Base-by-base conservation (phyloP, 495 filamentous ascomycete genomes). In the Friedmanniomyces simplex region DNA sequence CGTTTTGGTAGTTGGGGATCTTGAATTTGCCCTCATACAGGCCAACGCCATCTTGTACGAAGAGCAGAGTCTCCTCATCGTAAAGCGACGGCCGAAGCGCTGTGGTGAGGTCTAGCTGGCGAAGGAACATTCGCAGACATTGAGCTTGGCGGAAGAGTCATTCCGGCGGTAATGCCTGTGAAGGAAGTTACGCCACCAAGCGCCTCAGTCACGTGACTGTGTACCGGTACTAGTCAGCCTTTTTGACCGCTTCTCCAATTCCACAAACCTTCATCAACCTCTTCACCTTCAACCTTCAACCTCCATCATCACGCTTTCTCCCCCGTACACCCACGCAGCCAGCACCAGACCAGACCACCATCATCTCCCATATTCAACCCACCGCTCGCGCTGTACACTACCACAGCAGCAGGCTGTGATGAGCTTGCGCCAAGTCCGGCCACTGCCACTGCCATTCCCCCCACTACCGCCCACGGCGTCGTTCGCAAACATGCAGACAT, bases 11-110 rank as follows among this genome's bases (percentile, higher is more conserved):
- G 61, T 88, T 82, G n/a, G 89, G 86, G 50, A 97, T 81, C 73
- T 97, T 97, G 77, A 82, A 91, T 74, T 96, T 97, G 58, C 94
- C 93, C 77, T 96, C 88, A 73, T 99, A 99, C 61, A 99, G 76
- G 64, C 94, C 93, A 66, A 97, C 93, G 70, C 86, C 87, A 79
- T 96, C 88, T 73, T 96, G 90, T 58, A 99, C 89, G 74, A 96
- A 97, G 56, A 97, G 81, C 30, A 96, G 75, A 21, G 79, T 78
- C 71, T 97, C 93, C 74, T 96, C 94, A 60, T 89, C 87, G 48
- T 94, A 78, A 58, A 96, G 83, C 52, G 83, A 83, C 43, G 93
- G 93, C 75, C 94, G 86, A 67, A 95, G 81, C 58, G 93, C 93
- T 71, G 89, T 95, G 8, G 94, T 97, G 64, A 99, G 79, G 72